Base-by-base conservation (phyloP, 768 basidiomycete species). In the Lactifluus piperatus region DNA sequence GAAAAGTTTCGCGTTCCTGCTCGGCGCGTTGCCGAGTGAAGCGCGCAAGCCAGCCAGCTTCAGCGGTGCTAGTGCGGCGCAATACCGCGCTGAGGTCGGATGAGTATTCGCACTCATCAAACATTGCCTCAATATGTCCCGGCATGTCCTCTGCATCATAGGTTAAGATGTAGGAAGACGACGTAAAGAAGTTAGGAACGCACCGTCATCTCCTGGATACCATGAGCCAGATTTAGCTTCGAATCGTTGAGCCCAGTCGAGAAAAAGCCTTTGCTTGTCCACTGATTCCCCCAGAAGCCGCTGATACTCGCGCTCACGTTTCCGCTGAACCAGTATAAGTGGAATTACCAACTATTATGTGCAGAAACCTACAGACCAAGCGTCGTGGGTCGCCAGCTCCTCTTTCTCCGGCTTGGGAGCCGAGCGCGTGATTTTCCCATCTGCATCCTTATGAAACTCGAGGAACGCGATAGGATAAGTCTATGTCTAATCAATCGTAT, bases 21-120 rank as follows among this genome's bases (percentile, higher is more conserved):
- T n/a, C n/a, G n/a, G n/a, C n/a, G n/a, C n/a, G n/a, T n/a, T n/a
- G n/a, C n/a, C n/a, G n/a, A n/a, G n/a, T n/a, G n/a, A n/a, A n/a
- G n/a, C n/a, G n/a, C n/a, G n/a, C n/a, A n/a, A 91, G 72, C 80
- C 82, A 89, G 4, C 81, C 80, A n/a, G 88, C 84, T 53, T 85
- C 80, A 24, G 34, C 43, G 41, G 26, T 60, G 54, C 34, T 56
- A 63, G 66, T 14, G 8, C 43, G 55, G 41, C 60, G 49, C 27
- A 55, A 34, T 16, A 55, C 46, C 14, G 50, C 27, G 48, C 41
- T 51, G 27, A 64, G 41, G 8, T n/a, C n/a, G n/a, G n/a, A n/a
- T n/a, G n/a, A n/a, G n/a, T n/a, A n/a, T n/a, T n/a, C n/a, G n/a
- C n/a, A n/a, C n/a, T n/a, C n/a, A n/a, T n/a, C n/a, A n/a, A n/a